These are phyloP conservation scores for Leishmania amazonensis DNA, from an alignment of 208 protist species.

Conservation along the genomic window DNA sequence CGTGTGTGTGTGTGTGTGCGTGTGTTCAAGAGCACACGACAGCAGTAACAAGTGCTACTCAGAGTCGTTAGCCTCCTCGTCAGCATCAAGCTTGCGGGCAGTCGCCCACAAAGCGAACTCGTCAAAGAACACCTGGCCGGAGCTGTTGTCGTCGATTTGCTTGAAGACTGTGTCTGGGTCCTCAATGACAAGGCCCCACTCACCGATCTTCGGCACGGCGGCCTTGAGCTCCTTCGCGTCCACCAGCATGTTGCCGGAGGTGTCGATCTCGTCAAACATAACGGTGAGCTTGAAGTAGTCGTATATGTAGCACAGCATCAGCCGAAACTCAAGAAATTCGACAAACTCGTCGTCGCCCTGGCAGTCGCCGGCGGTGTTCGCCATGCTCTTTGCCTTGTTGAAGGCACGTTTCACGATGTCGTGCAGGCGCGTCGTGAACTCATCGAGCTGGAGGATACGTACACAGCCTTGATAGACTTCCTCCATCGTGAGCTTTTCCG, in stretches of 20 bases:
- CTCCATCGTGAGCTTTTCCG: slow-evolving; percentile 57
- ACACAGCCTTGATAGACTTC: slow-evolving; percentile 63
- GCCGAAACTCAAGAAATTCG: slow-evolving; percentile 76
- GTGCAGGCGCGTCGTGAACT: slow-evolving; percentile 61
- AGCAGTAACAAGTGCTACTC: background rate
- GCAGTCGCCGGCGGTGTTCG: slow-evolving; percentile 32
- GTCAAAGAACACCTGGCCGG: slow-evolving; percentile 78
- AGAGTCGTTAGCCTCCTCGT: slow-evolving; percentile 10
- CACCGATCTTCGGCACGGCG: slow-evolving; percentile 53
- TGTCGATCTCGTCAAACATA: slow-evolving; percentile 88
- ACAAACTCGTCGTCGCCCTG: slow-evolving; percentile 47
- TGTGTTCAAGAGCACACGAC: background rate
- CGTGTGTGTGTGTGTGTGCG: background rate
- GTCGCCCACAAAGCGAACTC: slow-evolving; percentile 78
- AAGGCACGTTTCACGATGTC: slow-evolving; percentile 84
- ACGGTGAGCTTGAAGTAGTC: slow-evolving; percentile 71
- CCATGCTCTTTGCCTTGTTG: slow-evolving; percentile 69
- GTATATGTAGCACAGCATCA: slow-evolving; percentile 80
- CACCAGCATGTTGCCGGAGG: slow-evolving; percentile 69
- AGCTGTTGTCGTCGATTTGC: slow-evolving; percentile 67
- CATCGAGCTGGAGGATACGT: slow-evolving; percentile 53
- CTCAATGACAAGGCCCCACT: slow-evolving; percentile 63
- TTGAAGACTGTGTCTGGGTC: slow-evolving; percentile 71
- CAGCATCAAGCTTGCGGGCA: slow-evolving; percentile 42
- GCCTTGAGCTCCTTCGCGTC: slow-evolving; percentile 67